phyloP scores from a whole-genome alignment of 1,284 basidiomycete genomes.

The Mycosarcoma maydis region DNA sequence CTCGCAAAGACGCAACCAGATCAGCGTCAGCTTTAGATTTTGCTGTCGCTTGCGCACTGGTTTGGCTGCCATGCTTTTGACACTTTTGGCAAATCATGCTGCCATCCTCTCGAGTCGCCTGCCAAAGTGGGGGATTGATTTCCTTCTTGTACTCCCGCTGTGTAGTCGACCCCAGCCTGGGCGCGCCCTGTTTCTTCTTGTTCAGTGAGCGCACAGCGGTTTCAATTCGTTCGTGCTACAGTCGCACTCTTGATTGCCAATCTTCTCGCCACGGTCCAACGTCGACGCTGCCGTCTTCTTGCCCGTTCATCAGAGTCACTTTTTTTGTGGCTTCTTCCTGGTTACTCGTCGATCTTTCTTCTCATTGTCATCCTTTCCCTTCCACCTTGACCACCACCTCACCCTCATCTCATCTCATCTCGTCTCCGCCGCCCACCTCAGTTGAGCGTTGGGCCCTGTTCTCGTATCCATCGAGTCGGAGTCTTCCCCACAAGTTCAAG shows the following conservation, averaged over 20 bases:
- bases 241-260: background rate
- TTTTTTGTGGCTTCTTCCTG: background rate
- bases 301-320: background rate
- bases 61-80: too few relatives aligned
- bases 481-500: constrained; percentile 7
- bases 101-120: too few relatives aligned
- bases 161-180: too few relatives aligned
- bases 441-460: constrained; percentile 6
- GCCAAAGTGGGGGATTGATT: too few relatives aligned
- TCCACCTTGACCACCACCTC: too few relatives aligned
- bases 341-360: background rate
- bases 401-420: background rate
- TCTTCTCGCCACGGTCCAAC: constrained; percentile 1
- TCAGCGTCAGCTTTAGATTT: constrained; percentile 13
- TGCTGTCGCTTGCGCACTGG: too few relatives aligned
- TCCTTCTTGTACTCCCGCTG: too few relatives aligned
- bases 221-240: too few relatives aligned
- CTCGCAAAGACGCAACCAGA: background rate
- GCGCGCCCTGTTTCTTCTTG: background rate
- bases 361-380: background rate
- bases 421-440: background rate
- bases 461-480: constrained; percentile 20
- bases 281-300: background rate
- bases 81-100: too few relatives aligned
- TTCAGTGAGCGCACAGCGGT: too few relatives aligned